Base-by-base conservation (phyloP, 2,329 filamentous ascomycete species). In the Sclerotinia spermophila region DNA sequence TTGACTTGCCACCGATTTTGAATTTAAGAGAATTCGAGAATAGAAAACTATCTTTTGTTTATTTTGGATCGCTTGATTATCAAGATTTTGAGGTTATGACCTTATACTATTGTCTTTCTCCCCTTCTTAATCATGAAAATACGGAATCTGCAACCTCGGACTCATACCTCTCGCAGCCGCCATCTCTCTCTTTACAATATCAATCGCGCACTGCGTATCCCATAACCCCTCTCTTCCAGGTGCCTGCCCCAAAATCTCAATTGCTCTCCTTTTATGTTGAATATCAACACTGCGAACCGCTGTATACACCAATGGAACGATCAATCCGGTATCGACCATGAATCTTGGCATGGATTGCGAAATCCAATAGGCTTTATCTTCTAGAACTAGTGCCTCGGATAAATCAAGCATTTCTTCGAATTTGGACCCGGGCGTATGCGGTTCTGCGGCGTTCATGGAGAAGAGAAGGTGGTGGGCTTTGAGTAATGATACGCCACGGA, bases 401-500 rank as follows among this genome's bases (percentile, higher is more conserved):
- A 77, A 64, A 17, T 68, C 69, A 8, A 77, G 69, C 8, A 77
- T 71, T 21, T 76, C 72, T n/a, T 76, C 65, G 55, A 76, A 77
- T 53, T 71, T 74, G 10, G 69, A 66, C 21, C 72, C 70, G 0
- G 71, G 68, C 13, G 65, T 59, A 24, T 73, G 42, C 8, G 74
- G 71, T 45, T 67, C 67, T 11, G 71, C 67, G 11, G 74, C 71
- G 15, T 73, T 72, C 60, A 75, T 75, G 13, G 66, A 74, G 35
- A 76, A 72, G 2, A 77, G 66, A 30, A 75, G 72, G 60, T 72
- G 74, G 33, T 76, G 75, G 15, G 74, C 53, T 69, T 71, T 76
- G n/a, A 77, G 70, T 5, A 77, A 51, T 24, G 89, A 88, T 53
- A 83, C 86, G 0, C 85, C 84, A 74, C 86, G 86, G 72, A 87